These are phyloP conservation scores for Fusarium sterilihyphosum DNA, from an alignment of 2,329 filamentous ascomycete genomes.

Conservation along the genomic window DNA sequence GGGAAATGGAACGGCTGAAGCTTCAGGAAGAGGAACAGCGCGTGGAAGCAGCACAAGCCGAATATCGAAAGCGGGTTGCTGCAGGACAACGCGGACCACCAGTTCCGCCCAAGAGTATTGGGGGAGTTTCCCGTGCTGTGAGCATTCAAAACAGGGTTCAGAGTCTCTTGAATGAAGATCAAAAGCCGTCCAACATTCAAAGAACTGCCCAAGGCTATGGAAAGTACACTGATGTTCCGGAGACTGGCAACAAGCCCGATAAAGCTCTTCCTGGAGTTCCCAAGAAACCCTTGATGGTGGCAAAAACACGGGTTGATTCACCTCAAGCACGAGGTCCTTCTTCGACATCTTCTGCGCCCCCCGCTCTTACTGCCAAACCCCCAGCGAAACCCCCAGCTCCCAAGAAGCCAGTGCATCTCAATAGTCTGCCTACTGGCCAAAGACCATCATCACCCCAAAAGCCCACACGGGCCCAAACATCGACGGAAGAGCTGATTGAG, in stretches of 20 bases:
- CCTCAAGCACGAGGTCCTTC: slow-evolving; percentile 36
- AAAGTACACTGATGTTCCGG: slow-evolving; percentile 74
- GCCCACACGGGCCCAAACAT: slow-evolving; percentile 39
- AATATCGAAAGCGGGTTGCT: slow-evolving; percentile 82
- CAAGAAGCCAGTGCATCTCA: slow-evolving; percentile 70
- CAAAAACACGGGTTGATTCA: slow-evolving; percentile 45
- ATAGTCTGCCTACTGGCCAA: slow-evolving; percentile 60
- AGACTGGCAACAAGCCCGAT: slow-evolving; percentile 49
- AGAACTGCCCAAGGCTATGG: slow-evolving; percentile 90
- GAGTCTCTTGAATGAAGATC: slow-evolving; percentile 82
- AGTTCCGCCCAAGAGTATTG: slow-evolving; percentile 64
- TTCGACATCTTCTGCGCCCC: slow-evolving; percentile 38
- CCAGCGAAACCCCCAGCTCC: slow-evolving; percentile 63
- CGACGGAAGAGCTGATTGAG: slow-evolving; percentile 56
- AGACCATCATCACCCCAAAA: slow-evolving; percentile 59
- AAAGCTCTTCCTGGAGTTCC: slow-evolving; percentile 57
- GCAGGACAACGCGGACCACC: slow-evolving; percentile 52
- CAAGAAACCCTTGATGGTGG: slow-evolving; percentile 60
- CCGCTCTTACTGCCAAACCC: slow-evolving; percentile 39
- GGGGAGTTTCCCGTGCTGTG: slow-evolving; percentile 73
- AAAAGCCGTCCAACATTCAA: slow-evolving; percentile 66
- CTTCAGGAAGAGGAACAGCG: slow-evolving; percentile 89
- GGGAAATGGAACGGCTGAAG: slow-evolving; percentile 85
- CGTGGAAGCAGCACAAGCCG: slow-evolving; percentile 87
- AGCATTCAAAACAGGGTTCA: slow-evolving; percentile 94